Base-by-base conservation (phyloP, 495 filamentous ascomycete species). In the Terfezia boudieri region DNA sequence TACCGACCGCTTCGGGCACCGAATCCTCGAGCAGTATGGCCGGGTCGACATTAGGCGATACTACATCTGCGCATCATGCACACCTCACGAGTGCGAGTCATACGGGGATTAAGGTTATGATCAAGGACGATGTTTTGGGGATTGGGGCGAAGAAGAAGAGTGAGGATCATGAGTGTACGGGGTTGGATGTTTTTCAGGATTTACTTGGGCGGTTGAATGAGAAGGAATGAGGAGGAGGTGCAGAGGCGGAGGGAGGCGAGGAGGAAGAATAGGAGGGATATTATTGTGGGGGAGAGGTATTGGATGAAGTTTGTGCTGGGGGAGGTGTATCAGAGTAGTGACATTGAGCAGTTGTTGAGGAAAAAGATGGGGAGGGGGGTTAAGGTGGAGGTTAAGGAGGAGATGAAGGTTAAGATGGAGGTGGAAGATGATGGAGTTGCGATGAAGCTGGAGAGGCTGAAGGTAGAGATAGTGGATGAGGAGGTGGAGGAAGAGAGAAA, bases 181-280 rank as follows among this genome's bases (percentile, higher is more conserved):
- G 88, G 0, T 73, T 94, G 12, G 81, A 86, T 60, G 81, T 75
- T 4, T 86, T 95, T 58, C 83, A 88, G 62, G 79, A 79, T 55
- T 66, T 98, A 2, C 71, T 98, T 17, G 88, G 90, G 50, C 73
- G 89, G 51, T 69, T 98, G 49, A 98, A 95, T 67, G 89, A 88
- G 22, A 92, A 86, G 66, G 77, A n/a, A 73, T 41, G 82, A 85
- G 55, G 62, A 58, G 35, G 57, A 56, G 51, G 57, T 60, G 22
- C 70, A 76, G 66, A 69, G 73, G 53, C 71, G 67, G 41, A 69
- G 77, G 57, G 75, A 78, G 22, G 76, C 80, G 57, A 65, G 78
- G 36, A 80, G 79, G 66, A 69, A 81, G 50, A 79, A 74, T 54
- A 46, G 17, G 17, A 46, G 17, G 41, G 12, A 46, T 0, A 14